Evolutionary conservation across 441 rosid species (phyloP).

Genomic region (Arabidopsis lyrata): DNA sequence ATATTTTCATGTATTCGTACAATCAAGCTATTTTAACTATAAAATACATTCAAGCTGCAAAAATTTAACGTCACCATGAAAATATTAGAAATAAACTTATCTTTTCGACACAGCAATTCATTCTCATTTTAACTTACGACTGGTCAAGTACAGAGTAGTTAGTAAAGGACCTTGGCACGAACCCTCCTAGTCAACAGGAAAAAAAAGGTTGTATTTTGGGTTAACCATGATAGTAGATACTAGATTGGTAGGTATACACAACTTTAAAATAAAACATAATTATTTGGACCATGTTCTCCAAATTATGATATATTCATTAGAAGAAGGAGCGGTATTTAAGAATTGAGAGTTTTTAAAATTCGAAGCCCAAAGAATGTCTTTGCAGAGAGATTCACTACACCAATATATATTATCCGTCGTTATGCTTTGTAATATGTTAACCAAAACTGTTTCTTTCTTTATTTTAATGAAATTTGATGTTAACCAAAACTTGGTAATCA

Average conservation of each 20-base stretch:
- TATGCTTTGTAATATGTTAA: neutral
- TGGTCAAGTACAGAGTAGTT: too few species aligned
- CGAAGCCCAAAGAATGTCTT: neutral
- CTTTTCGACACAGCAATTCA: neutral
- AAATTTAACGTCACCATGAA: neutral
- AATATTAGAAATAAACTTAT: neutral
- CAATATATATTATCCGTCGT: neutral
- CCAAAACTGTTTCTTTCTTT: too few species aligned
- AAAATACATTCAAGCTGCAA: neutral
- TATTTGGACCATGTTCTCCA: neutral
- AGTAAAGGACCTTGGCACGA: too few species aligned
- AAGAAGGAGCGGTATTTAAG: neutral
- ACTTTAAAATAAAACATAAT: neutral
- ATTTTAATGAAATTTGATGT: too few species aligned
- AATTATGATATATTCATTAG: neutral
- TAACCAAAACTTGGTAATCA: too few species aligned
- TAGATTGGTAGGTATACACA: neutral
- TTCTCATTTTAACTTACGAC: too few species aligned
- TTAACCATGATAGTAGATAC: neutral
- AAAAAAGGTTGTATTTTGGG: too few species aligned
- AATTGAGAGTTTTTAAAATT: neutral
- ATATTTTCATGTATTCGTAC: neutral
- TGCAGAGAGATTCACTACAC: neutral
- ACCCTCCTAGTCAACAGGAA: too few species aligned
- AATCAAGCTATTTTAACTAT: neutral